phyloP scores from a whole-genome alignment of 768 basidiomycete species.

The Exsudoporus frostii region DNA sequence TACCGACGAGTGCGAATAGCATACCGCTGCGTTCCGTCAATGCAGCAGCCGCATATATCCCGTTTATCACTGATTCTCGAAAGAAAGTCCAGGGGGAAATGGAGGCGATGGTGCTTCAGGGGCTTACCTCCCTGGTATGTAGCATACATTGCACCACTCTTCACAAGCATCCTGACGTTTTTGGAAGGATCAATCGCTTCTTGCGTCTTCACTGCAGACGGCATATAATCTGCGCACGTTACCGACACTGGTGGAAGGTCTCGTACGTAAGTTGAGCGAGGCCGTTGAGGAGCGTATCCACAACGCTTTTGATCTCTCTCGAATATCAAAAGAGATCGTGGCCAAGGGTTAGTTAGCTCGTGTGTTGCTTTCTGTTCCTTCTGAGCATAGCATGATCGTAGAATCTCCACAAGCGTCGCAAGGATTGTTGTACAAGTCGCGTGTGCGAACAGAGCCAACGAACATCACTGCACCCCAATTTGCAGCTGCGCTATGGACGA shows the following conservation, averaged over 20 bases:
- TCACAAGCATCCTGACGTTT: neutral
- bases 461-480: conserved; percentile 85
- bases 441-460: conserved; percentile 88
- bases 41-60: conserved; percentile 65
- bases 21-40: conserved; percentile 72
- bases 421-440: conserved; percentile 71
- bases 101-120: conserved; percentile 85
- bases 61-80: conserved; percentile 69
- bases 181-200: conserved; percentile 77
- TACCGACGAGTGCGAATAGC: conserved; percentile 20
- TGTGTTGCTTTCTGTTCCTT: neutral
- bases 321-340: conserved; percentile 83
- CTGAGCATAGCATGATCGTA: neutral
- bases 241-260: conserved; percentile 74
- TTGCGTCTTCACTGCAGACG: conserved; percentile 93
- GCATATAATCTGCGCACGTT: conserved; percentile 89
- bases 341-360: conserved; percentile 57
- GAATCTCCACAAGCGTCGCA: conserved; percentile 28
- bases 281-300: conserved; percentile 80
- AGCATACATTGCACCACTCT: neutral
- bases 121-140: conserved; percentile 73
- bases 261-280: conserved; percentile 76
- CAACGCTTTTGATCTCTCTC: conserved; percentile 79
- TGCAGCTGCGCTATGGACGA: conserved; percentile 49
- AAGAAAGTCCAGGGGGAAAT: conserved; percentile 76